Evolutionary conservation across 352 stramenopile species (phyloP), one percentile per base, ranked within the genome.

Genomic region (Globisporangium echinulatum): DNA sequence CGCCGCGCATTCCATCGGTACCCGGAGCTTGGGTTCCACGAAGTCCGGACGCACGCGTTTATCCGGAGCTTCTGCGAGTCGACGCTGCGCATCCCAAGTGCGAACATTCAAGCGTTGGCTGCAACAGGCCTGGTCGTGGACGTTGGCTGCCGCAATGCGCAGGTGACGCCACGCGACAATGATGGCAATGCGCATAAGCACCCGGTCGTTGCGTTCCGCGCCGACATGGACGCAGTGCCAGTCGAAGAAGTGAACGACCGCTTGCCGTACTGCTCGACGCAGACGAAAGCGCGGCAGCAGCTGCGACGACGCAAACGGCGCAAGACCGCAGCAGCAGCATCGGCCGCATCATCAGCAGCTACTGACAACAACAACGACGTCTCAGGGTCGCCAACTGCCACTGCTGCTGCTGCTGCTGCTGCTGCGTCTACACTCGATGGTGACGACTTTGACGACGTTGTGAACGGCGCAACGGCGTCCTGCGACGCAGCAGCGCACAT

Each of bases 161-260:
- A 72, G 8, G 70, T 90, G 53, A 58, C 71, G 0, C 25, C 59
- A 0, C 73, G 58, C 17, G 85, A 90, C 39, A 77, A 80, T 44
- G 40, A 7, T 7, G 11, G 7, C 7, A 44, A 13, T 13, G 40
- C 1, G 42, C 72, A 79, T 50, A 84, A 83, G 56, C 52, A 83
- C 11, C 92, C 90, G 1, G 95, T 96, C 51, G 61, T 99, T 6
- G 82, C 96, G 4, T 87, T 99, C 52, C 82, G 96, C 49, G 91
- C 96, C 7, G 96, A 99, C 68, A 99, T 99, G 88, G 96, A 99
- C 70, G 94, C 90, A 13, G 68, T 98, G 13, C 94, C 94, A 4
- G 97, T 99, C 64, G 67, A 89, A 62, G 85, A 94, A 59, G 58
- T 86, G 55, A 94, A 91, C 52, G 70, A 88, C 14, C 79, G 91